A percentile compares a stretch with the other conserved stretches of the same genome.
These are phyloP conservation scores for Saposhnikovia divaricata DNA, from an alignment of 129 eudicot species.

Conservation along the genomic window DNA sequence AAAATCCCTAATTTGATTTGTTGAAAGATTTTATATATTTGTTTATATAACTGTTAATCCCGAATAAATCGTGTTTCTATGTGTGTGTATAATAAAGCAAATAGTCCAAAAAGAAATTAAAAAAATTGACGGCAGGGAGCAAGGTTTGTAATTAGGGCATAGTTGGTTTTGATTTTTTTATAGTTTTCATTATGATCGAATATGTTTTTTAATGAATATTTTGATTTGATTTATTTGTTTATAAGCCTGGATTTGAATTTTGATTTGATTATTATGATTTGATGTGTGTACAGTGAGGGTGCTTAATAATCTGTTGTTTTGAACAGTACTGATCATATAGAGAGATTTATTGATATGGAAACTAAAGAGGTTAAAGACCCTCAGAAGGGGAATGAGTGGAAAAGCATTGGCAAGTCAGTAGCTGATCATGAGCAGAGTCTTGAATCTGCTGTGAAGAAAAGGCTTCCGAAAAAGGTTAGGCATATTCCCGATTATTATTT, in stretches of 20 bases:
- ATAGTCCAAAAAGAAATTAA: too few relatives aligned
- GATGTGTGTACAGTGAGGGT: background rate
- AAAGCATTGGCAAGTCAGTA: slow-evolving; percentile 40
- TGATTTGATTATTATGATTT: background rate
- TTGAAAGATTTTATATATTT: too few relatives aligned
- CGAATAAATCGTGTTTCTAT: too few relatives aligned
- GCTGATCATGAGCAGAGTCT: slow-evolving; percentile 23
- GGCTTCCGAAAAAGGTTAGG: slow-evolving; percentile 59
- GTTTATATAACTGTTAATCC: too few relatives aligned
- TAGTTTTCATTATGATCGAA: background rate
- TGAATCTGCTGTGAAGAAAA: slow-evolving; percentile 60
- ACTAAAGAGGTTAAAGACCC: slow-evolving; percentile 51
- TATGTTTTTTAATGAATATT: background rate
- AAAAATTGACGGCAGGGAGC: background rate
- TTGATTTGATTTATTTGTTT: background rate
- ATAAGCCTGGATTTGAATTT: background rate
- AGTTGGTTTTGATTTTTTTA: background rate
- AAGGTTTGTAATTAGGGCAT: slow-evolving; percentile 2
- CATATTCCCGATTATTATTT: slow-evolving; percentile 78
- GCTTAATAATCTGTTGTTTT: background rate
- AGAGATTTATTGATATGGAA: slow-evolving; percentile 24
- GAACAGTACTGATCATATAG: slow-evolving; percentile 4
- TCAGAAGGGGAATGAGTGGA: slow-evolving; percentile 55
- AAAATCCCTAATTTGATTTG: too few relatives aligned
- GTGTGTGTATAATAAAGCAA: background rate